These are phyloP conservation scores for Graphium sp. DNA, from an alignment of 2,329 filamentous ascomycete species.

Conservation along the genomic window DNA sequence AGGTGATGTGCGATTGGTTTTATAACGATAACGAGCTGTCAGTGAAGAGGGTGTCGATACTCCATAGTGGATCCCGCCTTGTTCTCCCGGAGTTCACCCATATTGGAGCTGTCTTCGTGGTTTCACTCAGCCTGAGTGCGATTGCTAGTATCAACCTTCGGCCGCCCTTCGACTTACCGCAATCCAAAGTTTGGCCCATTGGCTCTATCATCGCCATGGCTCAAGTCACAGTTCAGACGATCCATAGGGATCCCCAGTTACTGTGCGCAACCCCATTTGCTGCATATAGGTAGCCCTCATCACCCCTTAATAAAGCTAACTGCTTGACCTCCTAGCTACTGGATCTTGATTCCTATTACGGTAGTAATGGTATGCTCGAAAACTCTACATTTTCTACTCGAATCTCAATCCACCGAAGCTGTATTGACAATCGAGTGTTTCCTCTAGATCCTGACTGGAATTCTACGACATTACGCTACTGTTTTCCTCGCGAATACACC, in stretches of 20 bases:
- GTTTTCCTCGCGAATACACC: conserved; percentile 76
- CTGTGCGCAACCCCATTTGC: conserved; percentile 47
- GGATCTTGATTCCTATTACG: conserved; percentile 95
- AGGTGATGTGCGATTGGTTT: neutral
- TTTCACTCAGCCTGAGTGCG: conserved; percentile 1
- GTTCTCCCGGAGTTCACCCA: no score
- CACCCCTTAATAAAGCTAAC: neutral
- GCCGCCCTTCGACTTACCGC: neutral
- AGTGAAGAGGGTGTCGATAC: no score
- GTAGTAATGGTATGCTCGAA: conserved; percentile 65
- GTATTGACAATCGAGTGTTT: no score
- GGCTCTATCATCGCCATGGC: conserved; percentile 41
- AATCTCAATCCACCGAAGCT: neutral
- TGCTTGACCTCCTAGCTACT: conserved; percentile 51
- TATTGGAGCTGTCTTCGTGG: no score
- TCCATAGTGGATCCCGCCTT: no score
- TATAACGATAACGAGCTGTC: neutral
- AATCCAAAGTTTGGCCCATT: neutral
- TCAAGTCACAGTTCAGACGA: conserved; percentile 76
- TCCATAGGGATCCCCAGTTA: conserved; percentile 93
- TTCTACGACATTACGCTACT: conserved; percentile 89
- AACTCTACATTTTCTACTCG: neutral
- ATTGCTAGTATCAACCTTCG: conserved; percentile 1
- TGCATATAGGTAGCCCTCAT: neutral
- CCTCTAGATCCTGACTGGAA: conserved; percentile 66